Conservation (phyloP, 805 yeast genomes). For the Scheffersomyces stipitis region DNA sequence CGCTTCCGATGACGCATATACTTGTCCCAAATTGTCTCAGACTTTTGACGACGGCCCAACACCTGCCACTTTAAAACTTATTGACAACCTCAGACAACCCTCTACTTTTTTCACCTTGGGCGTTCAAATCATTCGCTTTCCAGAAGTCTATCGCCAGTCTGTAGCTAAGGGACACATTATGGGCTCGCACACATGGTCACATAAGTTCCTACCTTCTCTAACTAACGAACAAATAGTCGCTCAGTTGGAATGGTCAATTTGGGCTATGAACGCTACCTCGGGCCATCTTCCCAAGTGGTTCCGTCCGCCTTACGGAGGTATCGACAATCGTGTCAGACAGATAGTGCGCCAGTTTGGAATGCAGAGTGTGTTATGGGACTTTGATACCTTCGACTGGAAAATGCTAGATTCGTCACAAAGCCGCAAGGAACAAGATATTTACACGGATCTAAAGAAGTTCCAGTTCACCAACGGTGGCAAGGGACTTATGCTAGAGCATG, state of each 20-base stretch:
- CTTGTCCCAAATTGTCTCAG: slow-evolving; percentile 77
- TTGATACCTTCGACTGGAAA: slow-evolving; percentile 90
- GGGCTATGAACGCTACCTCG: slow-evolving; percentile 98
- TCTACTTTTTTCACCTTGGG: slow-evolving; percentile 89
- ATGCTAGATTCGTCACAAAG: slow-evolving; percentile 32
- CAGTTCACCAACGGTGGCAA: slow-evolving; percentile 19
- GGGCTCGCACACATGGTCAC: slow-evolving; percentile 93
- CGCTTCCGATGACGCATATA: slow-evolving; percentile 68
- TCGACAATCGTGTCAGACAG: slow-evolving; percentile 80
- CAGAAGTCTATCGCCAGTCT: slow-evolving; percentile 64
- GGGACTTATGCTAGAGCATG: slow-evolving; percentile 88
- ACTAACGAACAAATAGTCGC: slow-evolving; percentile 82
- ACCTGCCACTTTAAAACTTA: slow-evolving; percentile 59
- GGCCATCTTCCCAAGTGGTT: slow-evolving; percentile 87
- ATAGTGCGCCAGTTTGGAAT: slow-evolving; percentile 83
- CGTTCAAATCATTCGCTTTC: slow-evolving; percentile 70
- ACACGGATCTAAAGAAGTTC: slow-evolving; percentile 59
- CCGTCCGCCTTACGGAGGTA: slow-evolving; percentile 95
- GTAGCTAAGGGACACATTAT: slow-evolving; percentile 68
- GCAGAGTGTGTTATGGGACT: slow-evolving; percentile 88
- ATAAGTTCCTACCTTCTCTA: slow-evolving; percentile 75
- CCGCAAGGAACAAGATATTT: slow-evolving; percentile 48
- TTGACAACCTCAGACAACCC: slow-evolving; percentile 50
- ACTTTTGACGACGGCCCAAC: slow-evolving; percentile 97
- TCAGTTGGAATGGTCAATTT: slow-evolving; percentile 89